These are phyloP conservation scores for Datura wrightii DNA, from an alignment of 257 asterid species.

Conservation along the genomic window DNA sequence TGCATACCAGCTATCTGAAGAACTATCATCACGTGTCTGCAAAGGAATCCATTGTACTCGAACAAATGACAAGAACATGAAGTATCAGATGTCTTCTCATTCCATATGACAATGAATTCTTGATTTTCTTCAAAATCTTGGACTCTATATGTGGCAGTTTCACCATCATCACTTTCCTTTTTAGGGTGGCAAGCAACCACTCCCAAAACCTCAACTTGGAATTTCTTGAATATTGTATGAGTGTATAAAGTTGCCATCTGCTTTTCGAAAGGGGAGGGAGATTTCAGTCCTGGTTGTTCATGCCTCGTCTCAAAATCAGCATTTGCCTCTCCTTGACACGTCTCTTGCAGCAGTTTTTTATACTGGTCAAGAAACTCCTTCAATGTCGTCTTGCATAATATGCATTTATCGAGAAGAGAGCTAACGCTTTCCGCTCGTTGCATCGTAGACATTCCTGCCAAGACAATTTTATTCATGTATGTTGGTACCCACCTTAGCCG, in stretches of 20 bases:
- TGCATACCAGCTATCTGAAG: slow-evolving; percentile 60
- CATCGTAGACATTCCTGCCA: slow-evolving; percentile 55
- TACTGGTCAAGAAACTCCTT: slow-evolving; percentile 53
- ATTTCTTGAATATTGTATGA: slow-evolving; percentile 57
- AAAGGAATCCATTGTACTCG: slow-evolving; percentile 56
- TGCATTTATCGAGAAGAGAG: slow-evolving; percentile 46
- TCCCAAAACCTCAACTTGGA: slow-evolving; percentile 65
- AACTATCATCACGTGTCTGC: slow-evolving; percentile 62
- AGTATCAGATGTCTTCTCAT: slow-evolving; percentile 46
- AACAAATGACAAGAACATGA: slow-evolving; percentile 56
- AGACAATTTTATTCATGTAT: slow-evolving; percentile 46
- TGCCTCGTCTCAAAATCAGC: slow-evolving; percentile 51
- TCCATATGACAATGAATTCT: slow-evolving; percentile 49
- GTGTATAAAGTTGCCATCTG: slow-evolving; percentile 58
- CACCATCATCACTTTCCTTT: slow-evolving; percentile 43
- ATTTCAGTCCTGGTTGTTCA: slow-evolving; percentile 47
- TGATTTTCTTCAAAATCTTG: slow-evolving; percentile 56
- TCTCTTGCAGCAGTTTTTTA: slow-evolving; percentile 46
- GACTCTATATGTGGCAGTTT: slow-evolving; percentile 45
- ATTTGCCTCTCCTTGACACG: slow-evolving; percentile 56
- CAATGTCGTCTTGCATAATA: slow-evolving; percentile 48
- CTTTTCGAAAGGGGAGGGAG: slow-evolving; percentile 63
- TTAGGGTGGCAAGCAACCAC: slow-evolving; percentile 68
- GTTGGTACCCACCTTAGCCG: slow-evolving; percentile 58
- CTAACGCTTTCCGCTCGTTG: slow-evolving; percentile 43